Evolutionary conservation across 139 green algal genomes (phyloP).

Genomic region (Mesostigma viride): DNA sequence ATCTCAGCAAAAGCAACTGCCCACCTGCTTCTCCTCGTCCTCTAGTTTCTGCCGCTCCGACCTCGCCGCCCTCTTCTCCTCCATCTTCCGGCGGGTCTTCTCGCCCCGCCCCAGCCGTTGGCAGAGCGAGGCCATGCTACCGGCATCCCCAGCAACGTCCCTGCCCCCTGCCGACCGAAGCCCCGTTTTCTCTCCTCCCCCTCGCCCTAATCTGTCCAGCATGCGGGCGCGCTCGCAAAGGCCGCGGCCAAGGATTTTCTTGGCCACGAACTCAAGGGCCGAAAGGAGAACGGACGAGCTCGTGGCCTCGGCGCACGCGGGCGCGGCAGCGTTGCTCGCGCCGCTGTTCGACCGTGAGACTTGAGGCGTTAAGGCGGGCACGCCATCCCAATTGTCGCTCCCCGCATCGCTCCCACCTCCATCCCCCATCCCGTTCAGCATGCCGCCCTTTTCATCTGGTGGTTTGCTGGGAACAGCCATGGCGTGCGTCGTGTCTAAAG

Average conservation of each 20-base stretch:
- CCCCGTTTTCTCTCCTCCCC: constrained; percentile 10
- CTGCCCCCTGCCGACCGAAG: neutral
- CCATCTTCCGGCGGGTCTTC: constrained; percentile 4
- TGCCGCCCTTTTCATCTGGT: neutral
- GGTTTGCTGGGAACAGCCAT: neutral
- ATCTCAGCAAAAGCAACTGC: no score
- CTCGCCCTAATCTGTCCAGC: constrained; percentile 4
- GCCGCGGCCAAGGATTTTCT: neutral
- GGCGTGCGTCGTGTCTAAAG: constrained; percentile 10
- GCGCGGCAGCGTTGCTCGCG: no score
- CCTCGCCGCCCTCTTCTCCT: constrained; percentile 12
- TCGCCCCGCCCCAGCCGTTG: constrained; percentile 6
- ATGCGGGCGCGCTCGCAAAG: neutral
- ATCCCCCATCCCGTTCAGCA: neutral
- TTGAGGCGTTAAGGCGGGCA: neutral
- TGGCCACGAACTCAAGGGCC: neutral
- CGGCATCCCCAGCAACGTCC: neutral
- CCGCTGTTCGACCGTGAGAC: neutral
- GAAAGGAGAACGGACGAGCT: no score
- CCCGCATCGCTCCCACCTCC: neutral
- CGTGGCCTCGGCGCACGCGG: no score
- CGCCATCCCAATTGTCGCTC: neutral
- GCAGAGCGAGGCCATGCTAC: neutral
- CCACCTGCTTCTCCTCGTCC: constrained; percentile 21
- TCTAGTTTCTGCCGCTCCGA: constrained; percentile 16